These are phyloP conservation scores for Endocarpon pusillum DNA, from an alignment of 495 filamentous ascomycete genomes.

Conservation along the genomic window DNA sequence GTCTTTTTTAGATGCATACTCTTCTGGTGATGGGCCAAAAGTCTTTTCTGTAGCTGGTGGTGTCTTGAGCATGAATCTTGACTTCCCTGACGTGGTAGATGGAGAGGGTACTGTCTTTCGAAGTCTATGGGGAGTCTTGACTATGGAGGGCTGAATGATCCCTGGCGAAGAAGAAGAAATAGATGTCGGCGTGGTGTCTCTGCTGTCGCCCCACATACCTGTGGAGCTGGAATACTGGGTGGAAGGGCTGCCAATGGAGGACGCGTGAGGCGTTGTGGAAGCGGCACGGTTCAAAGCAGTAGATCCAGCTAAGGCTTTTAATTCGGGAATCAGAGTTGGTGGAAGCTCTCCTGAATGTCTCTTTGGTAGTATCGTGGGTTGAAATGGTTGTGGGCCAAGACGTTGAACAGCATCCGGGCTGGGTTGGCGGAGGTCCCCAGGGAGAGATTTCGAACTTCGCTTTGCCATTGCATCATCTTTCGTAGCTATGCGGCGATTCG, in stretches of 20 bases:
- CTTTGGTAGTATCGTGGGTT: not conserved
- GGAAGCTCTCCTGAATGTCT: not conserved
- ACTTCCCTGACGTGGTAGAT: conserved; percentile 45
- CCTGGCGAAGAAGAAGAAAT: conserved; percentile 90
- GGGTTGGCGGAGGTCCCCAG: not conserved
- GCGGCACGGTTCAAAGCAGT: conserved; percentile 14
- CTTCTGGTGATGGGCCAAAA: conserved; percentile 42
- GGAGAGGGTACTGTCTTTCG: conserved; percentile 41
- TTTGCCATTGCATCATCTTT: too few species aligned
- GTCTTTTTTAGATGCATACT: conserved; percentile 18
- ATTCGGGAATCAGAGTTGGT: conserved; percentile 1
- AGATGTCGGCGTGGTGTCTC: conserved; percentile 87
- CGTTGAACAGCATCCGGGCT: not conserved
- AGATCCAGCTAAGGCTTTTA: not conserved
- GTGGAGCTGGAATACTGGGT: conserved; percentile 88
- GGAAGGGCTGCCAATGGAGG: conserved; percentile 71
- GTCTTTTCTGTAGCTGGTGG: conserved; percentile 12
- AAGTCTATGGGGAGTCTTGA: conserved; percentile 28
- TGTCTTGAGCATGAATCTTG: conserved; percentile 39
- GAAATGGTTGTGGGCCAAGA: not conserved
- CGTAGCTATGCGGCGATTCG: too few species aligned
- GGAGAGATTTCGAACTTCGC: too few species aligned
- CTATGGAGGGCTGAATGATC: conserved; percentile 42
- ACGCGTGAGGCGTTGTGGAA: conserved; percentile 46
- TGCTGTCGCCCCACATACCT: conserved; percentile 68